These are phyloP conservation scores for Spizellomyces punctatus DNA, from an alignment of 192 early-diverging fungal genomes.

Conservation along the genomic window DNA sequence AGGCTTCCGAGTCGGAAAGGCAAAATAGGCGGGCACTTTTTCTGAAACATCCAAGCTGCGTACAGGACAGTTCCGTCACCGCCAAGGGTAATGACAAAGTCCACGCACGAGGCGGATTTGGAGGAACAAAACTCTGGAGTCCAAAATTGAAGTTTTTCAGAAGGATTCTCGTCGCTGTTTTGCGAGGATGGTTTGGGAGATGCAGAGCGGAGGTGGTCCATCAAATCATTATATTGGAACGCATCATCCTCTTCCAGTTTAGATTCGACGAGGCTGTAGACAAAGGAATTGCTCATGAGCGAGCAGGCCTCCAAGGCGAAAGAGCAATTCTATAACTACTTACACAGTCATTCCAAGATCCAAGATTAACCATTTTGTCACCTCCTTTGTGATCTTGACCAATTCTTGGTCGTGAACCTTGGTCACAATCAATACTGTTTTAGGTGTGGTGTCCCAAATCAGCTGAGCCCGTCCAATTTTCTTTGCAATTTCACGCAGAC, in stretches of 20 bases:
- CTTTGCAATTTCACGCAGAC: constrained; percentile 52
- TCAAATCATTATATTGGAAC: constrained; percentile 10
- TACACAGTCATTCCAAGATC: constrained; percentile 41
- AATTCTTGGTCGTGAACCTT: constrained; percentile 47
- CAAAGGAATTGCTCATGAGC: too few species aligned
- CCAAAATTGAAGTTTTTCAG: constrained; percentile 22
- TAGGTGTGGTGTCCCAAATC: constrained; percentile 48
- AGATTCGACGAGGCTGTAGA: constrained; percentile 26
- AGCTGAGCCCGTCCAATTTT: constrained; percentile 55
- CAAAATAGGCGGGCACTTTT: constrained; percentile 79
- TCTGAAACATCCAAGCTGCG: constrained; percentile 85
- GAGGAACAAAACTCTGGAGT: constrained; percentile 19
- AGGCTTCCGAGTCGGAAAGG: constrained; percentile 91
- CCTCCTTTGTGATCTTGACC: constrained; percentile 36
- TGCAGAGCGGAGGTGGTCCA: constrained; percentile 7
- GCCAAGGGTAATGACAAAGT: constrained; percentile 94
- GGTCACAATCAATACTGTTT: constrained; percentile 49
- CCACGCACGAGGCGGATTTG: constrained; percentile 38
- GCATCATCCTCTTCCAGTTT: constrained; percentile 32
- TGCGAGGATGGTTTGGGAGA: neutral
- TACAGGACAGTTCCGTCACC: constrained; percentile 97
- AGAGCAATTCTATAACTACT: too few species aligned
- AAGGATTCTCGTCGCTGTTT: neutral
- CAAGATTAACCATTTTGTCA: constrained; percentile 43
- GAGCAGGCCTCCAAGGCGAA: too few species aligned